Conservation (phyloP, 306 rosid species). For the Acacia acuminata region DNA sequence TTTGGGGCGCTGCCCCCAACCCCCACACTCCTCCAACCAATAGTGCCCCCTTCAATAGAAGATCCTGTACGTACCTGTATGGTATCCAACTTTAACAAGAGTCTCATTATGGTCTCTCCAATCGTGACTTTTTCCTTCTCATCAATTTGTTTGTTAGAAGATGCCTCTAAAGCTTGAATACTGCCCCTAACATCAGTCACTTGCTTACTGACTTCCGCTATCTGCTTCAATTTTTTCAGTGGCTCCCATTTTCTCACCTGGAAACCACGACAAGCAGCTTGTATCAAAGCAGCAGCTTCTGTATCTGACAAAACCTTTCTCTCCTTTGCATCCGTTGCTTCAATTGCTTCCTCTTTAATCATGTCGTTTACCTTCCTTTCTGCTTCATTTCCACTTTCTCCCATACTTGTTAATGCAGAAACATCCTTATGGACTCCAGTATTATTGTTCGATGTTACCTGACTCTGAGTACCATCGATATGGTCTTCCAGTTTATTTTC, state of each 20-base stretch:
- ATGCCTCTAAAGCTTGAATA: constrained; percentile 46
- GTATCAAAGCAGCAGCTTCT: constrained; percentile 71
- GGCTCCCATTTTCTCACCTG: constrained; percentile 68
- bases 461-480: background rate
- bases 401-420: background rate
- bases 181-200: constrained; percentile 38
- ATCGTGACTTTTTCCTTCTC: constrained; percentile 49
- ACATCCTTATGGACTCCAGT: background rate
- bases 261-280: constrained; percentile 72
- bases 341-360: constrained; percentile 18
- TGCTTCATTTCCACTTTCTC: constrained; percentile 28
- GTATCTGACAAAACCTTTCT: constrained; percentile 37
- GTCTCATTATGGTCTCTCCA: constrained; percentile 82
- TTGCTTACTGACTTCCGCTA: constrained; percentile 56
- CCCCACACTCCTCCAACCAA: no score
- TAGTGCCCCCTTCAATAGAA: no score
- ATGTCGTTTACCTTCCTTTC: background rate
- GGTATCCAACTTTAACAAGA: constrained; percentile 68
- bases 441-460: background rate
- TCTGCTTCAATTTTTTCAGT: constrained; percentile 67
- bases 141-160: constrained; percentile 37
- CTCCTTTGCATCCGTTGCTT: background rate
- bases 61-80: constrained; percentile 76
- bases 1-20: no score
- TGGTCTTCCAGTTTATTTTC: constrained; percentile 20